A percentile compares a stretch with the other conserved stretches of the same genome.
These are phyloP conservation scores for Citrus trifoliata DNA, from an alignment of 345 rosid species.

Conservation along the genomic window DNA sequence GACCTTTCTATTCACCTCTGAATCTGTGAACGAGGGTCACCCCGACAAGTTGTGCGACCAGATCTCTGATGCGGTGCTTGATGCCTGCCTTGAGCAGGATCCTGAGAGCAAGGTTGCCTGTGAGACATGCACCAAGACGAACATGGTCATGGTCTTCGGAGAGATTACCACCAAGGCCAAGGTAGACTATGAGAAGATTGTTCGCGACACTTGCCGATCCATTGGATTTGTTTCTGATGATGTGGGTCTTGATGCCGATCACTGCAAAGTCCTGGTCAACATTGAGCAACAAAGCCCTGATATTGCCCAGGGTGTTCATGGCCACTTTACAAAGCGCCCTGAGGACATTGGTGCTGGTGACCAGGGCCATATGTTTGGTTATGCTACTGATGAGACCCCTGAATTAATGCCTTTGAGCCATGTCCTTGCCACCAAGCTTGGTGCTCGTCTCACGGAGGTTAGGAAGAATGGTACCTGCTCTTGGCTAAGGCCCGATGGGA, in stretches of 20 bases:
- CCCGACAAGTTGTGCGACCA: constrained; percentile 86
- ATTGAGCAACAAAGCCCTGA: constrained; percentile 84
- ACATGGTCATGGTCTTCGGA: constrained; percentile 86
- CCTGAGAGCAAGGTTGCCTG: constrained; percentile 86
- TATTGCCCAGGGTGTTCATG: constrained; percentile 77
- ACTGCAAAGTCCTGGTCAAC: constrained; percentile 74
- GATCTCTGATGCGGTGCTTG: constrained; percentile 76
- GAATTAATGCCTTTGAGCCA: constrained; percentile 76
- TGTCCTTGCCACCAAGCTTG: constrained; percentile 74
- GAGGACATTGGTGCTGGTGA: constrained; percentile 84
- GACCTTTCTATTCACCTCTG: constrained; percentile 70
- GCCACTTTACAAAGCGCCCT: constrained; percentile 73
- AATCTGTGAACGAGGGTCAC: constrained; percentile 83
- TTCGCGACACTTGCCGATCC: constrained; percentile 63
- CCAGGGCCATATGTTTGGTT: constrained; percentile 80
- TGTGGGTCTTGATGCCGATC: constrained; percentile 73
- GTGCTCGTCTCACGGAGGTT: constrained; percentile 74
- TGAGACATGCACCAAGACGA: constrained; percentile 78
- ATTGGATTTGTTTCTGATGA: constrained; percentile 69
- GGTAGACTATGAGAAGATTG: constrained; percentile 74
- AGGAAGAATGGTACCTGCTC: constrained; percentile 71
- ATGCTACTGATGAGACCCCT: constrained; percentile 74
- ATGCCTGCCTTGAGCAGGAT: constrained; percentile 77
- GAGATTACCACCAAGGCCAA: constrained; percentile 77
- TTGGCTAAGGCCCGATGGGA: constrained; percentile 78